Evolutionary conservation across 2,329 filamentous ascomycete genomes (phyloP).

Genomic region (Phoma herbarum): DNA sequence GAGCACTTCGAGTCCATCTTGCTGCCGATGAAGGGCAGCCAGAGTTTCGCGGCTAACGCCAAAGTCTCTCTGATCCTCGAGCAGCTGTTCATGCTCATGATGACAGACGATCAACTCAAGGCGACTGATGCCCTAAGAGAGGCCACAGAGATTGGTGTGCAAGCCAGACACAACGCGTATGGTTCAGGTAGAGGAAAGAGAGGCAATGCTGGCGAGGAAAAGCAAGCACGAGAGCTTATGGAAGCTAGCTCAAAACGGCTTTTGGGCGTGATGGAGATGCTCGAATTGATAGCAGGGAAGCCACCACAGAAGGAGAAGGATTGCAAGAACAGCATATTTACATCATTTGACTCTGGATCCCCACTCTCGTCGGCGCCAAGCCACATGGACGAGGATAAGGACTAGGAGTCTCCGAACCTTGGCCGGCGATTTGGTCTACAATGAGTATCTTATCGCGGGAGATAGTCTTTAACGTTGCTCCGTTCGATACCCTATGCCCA

Average conservation of each 20-base stretch:
- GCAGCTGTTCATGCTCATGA: slow-evolving; percentile 45
- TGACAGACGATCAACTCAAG: slow-evolving; percentile 31
- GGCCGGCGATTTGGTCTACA: not conserved
- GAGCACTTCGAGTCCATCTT: slow-evolving; percentile 40
- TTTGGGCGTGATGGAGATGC: slow-evolving; percentile 43
- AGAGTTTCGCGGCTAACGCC: slow-evolving; percentile 45
- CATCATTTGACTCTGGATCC: slow-evolving; percentile 34
- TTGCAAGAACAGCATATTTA: slow-evolving; percentile 9
- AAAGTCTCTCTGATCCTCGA: slow-evolving; percentile 49
- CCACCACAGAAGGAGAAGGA: slow-evolving; percentile 20
- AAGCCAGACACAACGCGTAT: slow-evolving; percentile 56
- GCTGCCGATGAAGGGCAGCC: slow-evolving; percentile 36
- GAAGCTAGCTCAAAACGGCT: slow-evolving; percentile 48
- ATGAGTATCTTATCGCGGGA: not conserved
- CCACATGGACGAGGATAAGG: slow-evolving; percentile 25
- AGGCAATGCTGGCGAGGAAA: slow-evolving; percentile 47
- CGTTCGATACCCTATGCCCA: not conserved
- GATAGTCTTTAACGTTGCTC: not conserved
- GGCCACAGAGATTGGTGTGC: slow-evolving; percentile 63
- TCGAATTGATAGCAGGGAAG: slow-evolving; percentile 35
- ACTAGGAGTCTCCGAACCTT: not conserved
- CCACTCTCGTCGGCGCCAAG: slow-evolving; percentile 38
- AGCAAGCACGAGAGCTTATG: slow-evolving; percentile 47
- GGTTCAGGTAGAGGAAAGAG: slow-evolving; percentile 57
- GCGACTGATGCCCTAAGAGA: slow-evolving; percentile 48